Evolutionary conservation across 2,329 filamentous ascomycete genomes (phyloP).

Genomic region (Simplicillium sp.): DNA sequence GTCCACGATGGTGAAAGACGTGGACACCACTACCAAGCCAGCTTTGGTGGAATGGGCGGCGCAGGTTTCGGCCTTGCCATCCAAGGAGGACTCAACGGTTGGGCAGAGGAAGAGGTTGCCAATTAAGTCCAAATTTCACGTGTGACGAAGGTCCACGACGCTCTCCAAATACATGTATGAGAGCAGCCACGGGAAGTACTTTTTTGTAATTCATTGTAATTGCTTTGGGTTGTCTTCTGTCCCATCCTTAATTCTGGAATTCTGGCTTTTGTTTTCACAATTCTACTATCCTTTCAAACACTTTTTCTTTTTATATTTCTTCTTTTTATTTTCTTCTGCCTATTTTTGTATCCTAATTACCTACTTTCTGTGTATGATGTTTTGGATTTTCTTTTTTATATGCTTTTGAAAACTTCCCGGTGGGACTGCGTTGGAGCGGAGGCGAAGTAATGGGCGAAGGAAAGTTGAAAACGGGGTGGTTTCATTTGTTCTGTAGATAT

Average conservation of each 20-base stretch:
- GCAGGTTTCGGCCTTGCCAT: constrained; percentile 52
- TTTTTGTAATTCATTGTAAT: constrained; percentile 14
- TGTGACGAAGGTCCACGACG: not conserved
- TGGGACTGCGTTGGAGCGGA: constrained; percentile 1
- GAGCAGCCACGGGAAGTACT: constrained; percentile 2
- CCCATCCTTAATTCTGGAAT: too few relatives aligned
- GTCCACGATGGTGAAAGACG: constrained; percentile 39
- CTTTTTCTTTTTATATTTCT: constrained; percentile 2
- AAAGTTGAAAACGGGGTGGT: too few relatives aligned
- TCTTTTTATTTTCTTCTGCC: constrained; percentile 20
- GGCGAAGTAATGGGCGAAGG: too few relatives aligned
- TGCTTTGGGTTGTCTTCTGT: constrained; percentile 13
- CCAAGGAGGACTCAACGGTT: constrained; percentile 55
- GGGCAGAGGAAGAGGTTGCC: constrained; percentile 58
- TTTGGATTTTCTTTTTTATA: constrained; percentile 8
- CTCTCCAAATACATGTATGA: too few relatives aligned
- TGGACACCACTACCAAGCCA: constrained; percentile 58
- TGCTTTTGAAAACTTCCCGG: constrained; percentile 2
- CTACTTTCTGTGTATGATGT: constrained; percentile 20
- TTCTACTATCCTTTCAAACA: constrained; percentile 4
- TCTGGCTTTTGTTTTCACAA: constrained; percentile 4
- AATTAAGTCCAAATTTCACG: constrained; percentile 31
- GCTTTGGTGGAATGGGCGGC: constrained; percentile 47
- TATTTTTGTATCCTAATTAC: too few relatives aligned
- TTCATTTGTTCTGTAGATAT: too few relatives aligned